These are phyloP conservation scores for Taiwanofungus camphoratus DNA, from an alignment of 1,284 basidiomycete species.

Conservation along the genomic window DNA sequence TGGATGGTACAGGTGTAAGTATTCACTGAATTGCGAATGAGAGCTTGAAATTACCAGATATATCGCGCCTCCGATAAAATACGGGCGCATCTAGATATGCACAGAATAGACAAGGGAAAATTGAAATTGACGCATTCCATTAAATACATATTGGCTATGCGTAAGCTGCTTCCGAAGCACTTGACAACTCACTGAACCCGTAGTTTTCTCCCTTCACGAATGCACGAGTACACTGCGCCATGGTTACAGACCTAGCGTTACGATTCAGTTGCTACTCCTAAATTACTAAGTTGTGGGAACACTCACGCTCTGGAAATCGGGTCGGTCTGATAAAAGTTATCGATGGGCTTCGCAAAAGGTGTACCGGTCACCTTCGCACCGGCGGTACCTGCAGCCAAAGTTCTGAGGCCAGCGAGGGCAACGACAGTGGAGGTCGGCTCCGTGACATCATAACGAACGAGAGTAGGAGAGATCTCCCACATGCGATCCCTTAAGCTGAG, in stretches of 20 bases:
- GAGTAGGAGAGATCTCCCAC: constrained; percentile 94
- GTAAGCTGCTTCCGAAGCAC: constrained; percentile 38
- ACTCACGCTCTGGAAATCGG: constrained; percentile 80
- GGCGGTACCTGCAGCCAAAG: constrained; percentile 46
- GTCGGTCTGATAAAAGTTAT: constrained; percentile 97
- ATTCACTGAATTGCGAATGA: too few species aligned
- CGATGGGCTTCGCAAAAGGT: constrained; percentile 77
- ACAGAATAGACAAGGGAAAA: too few species aligned
- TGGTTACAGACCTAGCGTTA: constrained; percentile 66
- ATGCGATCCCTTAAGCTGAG: constrained; percentile 87
- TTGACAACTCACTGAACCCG: constrained; percentile 33
- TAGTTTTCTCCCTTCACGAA: constrained; percentile 66
- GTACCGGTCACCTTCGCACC: constrained; percentile 54
- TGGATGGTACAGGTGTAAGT: too few species aligned
- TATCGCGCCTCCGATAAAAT: too few species aligned
- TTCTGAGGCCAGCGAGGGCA: constrained; percentile 65
- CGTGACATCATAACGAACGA: constrained; percentile 85
- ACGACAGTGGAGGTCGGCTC: constrained; percentile 75
- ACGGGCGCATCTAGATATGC: too few species aligned
- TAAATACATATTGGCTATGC: constrained; percentile 31
- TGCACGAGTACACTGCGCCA: constrained; percentile 79
- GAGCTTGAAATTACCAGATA: too few species aligned
- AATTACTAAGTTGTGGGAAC: constrained; percentile 2
- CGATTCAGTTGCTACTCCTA: background rate
- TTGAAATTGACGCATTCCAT: too few species aligned